Conservation (phyloP, 2,329 filamentous ascomycete genomes). For the Nigrospora sphaerica region DNA sequence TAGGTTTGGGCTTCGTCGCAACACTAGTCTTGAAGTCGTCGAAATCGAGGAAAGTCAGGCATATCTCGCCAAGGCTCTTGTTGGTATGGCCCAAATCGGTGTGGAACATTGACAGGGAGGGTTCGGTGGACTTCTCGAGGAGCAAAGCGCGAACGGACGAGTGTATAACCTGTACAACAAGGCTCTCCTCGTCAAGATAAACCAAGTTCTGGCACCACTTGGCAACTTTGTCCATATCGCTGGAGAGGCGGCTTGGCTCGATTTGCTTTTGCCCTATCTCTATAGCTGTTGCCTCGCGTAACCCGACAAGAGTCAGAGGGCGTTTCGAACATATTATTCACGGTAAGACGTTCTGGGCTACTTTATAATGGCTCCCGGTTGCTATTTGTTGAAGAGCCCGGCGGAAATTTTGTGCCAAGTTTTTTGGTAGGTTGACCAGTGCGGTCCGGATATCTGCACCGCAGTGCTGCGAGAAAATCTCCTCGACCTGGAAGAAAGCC, state of each 20-base stretch:
- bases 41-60: not conserved
- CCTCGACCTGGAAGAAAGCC: not conserved
- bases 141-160: not conserved
- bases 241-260: not conserved
- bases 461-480: not conserved
- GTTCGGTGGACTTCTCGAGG: not conserved
- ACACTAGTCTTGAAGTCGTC: not conserved
- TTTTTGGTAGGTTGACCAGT: not conserved
- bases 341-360: not conserved
- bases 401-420: not conserved
- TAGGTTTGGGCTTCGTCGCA: not conserved
- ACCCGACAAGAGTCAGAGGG: not conserved
- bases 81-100: not conserved
- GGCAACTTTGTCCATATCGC: not conserved
- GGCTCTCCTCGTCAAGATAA: not conserved
- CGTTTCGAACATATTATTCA: not conserved
- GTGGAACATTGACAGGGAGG: not conserved
- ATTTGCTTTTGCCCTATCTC: not conserved
- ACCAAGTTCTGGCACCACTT: not conserved
- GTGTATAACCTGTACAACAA: not conserved
- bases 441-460: not conserved
- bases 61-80: not conserved
- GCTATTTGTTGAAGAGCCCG: not conserved
- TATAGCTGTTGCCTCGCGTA: not conserved
- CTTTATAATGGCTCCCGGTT: not conserved